These are phyloP conservation scores for Meyerozyma sp. DNA, from an alignment of 1,139 yeast genomes.

Conservation along the genomic window DNA sequence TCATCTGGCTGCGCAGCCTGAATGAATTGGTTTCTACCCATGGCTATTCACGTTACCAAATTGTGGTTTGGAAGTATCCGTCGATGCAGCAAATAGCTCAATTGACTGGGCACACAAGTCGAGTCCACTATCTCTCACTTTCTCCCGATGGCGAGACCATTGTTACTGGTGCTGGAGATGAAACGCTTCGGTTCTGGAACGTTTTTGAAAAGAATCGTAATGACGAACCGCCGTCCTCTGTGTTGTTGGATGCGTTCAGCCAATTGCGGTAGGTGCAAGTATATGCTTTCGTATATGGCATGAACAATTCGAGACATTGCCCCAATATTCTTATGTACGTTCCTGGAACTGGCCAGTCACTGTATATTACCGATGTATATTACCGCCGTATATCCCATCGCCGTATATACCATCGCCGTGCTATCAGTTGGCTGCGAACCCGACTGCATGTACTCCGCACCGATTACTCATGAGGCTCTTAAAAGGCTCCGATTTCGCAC, in stretches of 20 bases:
- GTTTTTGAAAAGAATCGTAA: slow-evolving; percentile 72
- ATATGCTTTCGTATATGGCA: too few relatives aligned
- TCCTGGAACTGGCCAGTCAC: not conserved
- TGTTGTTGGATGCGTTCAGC: slow-evolving; percentile 72
- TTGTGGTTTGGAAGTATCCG: slow-evolving; percentile 93
- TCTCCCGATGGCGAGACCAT: slow-evolving; percentile 97
- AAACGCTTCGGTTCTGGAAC: slow-evolving; percentile 90
- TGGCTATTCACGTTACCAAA: slow-evolving; percentile 87
- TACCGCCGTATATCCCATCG: too few relatives aligned
- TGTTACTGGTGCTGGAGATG: slow-evolving; percentile 99
- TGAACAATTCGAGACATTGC: too few relatives aligned
- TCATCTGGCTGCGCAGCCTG: slow-evolving; percentile 89
- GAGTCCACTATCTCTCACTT: slow-evolving; percentile 84
- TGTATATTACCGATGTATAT: not conserved
- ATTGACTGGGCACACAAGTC: slow-evolving; percentile 87
- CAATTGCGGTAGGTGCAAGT: slow-evolving; percentile 71
- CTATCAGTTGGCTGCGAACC: not conserved
- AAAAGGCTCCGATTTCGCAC: not conserved
- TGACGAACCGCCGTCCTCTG: slow-evolving; percentile 55
- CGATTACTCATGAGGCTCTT: not conserved
- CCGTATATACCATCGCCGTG: not conserved
- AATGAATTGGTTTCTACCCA: slow-evolving; percentile 93
- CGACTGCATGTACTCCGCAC: not conserved
- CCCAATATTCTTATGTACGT: too few relatives aligned
- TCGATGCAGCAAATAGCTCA: slow-evolving; percentile 91